Evolutionary conservation across 306 rosid genomes (phyloP).

Genomic region (Ormosia emarginata): DNA sequence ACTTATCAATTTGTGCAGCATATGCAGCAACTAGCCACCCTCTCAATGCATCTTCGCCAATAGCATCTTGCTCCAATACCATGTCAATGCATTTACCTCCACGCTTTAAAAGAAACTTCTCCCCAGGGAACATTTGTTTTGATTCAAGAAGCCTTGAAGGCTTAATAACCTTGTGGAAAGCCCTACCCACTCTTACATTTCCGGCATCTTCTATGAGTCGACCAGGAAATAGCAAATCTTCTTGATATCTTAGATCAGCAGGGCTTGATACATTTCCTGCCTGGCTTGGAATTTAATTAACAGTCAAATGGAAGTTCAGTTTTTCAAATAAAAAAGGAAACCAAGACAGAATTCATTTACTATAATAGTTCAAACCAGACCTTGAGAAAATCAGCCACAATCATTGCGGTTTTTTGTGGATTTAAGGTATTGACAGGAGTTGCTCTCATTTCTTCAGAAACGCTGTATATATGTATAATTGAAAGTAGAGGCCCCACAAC

Average conservation of each 20-base stretch:
- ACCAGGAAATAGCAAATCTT: constrained; percentile 69
- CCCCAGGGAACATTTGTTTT: constrained; percentile 58
- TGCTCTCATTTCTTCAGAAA: constrained; percentile 88
- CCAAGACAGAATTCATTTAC: background rate
- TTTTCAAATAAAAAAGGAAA: background rate
- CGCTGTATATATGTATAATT: constrained; percentile 64
- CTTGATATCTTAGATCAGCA: constrained; percentile 82
- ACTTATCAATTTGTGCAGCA: constrained; percentile 42
- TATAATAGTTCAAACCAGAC: constrained; percentile 28
- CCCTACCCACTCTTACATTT: constrained; percentile 74
- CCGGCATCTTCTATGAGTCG: constrained; percentile 75
- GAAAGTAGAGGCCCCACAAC: constrained; percentile 74
- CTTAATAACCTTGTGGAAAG: constrained; percentile 55
- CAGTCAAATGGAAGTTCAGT: background rate
- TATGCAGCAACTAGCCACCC: constrained; percentile 97
- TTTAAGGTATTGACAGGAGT: constrained; percentile 84
- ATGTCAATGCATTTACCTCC: constrained; percentile 62
- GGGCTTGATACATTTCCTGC: constrained; percentile 72
- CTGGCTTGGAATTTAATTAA: constrained; percentile 39
- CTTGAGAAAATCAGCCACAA: constrained; percentile 83
- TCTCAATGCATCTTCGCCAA: constrained; percentile 87
- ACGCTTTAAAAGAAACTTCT: constrained; percentile 68
- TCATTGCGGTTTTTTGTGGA: constrained; percentile 88
- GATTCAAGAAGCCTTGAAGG: constrained; percentile 68
- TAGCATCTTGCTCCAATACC: constrained; percentile 75